Conservation (phyloP, 306 rosid species). For the Trichosanthes truncata region DNA sequence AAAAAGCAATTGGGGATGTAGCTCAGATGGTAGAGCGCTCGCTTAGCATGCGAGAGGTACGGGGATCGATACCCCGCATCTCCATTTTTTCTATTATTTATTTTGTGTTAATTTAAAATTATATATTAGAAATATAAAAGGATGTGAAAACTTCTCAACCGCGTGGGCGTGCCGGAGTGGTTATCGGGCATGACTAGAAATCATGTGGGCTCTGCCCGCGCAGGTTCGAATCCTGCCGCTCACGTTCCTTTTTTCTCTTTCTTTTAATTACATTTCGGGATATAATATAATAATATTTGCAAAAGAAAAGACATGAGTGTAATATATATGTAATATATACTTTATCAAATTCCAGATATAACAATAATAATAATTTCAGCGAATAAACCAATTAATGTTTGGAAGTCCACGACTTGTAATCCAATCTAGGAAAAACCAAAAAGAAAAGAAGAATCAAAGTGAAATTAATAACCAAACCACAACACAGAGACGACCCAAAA, state of each 20-base stretch:
- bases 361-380: no score
- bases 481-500: background rate
- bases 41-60: slow-evolving; percentile 96
- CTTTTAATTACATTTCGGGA: no score
- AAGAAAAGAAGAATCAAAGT: no score
- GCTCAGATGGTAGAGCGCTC: slow-evolving; percentile 99
- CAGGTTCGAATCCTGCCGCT: background rate
- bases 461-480: background rate
- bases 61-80: slow-evolving; percentile 37
- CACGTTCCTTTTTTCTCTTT: background rate
- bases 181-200: slow-evolving; percentile 1
- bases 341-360: no score
- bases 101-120: no score
- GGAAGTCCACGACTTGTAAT: background rate
- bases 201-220: background rate
- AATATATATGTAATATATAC: no score
- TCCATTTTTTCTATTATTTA: no score
- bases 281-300: no score
- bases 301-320: no score
- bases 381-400: background rate
- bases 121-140: no score
- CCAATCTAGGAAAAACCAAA: background rate
- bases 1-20: no score
- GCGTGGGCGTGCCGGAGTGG: background rate
- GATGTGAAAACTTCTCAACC: rapidly evolving